phyloP scores from a whole-genome alignment of 2,329 filamentous ascomycete species.

The Chaetoscypha palmicola region DNA sequence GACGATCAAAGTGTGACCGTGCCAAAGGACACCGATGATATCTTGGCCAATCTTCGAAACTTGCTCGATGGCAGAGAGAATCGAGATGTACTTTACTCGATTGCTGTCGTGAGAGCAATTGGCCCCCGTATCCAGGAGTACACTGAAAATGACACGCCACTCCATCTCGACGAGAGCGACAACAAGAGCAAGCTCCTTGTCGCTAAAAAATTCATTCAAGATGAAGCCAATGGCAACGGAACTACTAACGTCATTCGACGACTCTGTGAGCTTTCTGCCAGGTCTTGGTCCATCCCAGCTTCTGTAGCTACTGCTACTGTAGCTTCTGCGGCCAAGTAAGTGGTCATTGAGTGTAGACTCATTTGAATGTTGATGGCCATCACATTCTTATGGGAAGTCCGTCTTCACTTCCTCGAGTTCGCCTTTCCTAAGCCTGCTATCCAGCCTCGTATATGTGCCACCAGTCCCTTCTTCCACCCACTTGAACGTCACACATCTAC shows the following conservation, averaged over 20 bases:
- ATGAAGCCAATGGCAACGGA: slow-evolving; percentile 60
- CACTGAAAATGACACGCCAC: slow-evolving; percentile 48
- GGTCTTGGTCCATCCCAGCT: slow-evolving; percentile 31
- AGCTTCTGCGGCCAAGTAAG: slow-evolving; percentile 8
- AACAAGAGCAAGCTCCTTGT: slow-evolving; percentile 60
- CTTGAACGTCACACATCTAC: too few relatives aligned
- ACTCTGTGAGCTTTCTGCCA: slow-evolving; percentile 59
- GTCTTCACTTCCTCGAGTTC: too few relatives aligned
- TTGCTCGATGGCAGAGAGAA: slow-evolving; percentile 77
- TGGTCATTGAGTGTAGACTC: slow-evolving; percentile 2
- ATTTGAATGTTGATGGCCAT: too few relatives aligned
- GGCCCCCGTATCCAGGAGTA: slow-evolving; percentile 57
- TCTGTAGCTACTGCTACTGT: slow-evolving; percentile 4
- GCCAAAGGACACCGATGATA: slow-evolving; percentile 55
- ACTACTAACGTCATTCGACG: slow-evolving; percentile 67
- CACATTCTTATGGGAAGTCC: too few relatives aligned
- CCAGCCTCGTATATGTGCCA: too few relatives aligned
- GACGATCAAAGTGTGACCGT: slow-evolving; percentile 49
- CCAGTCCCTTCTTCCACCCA: too few relatives aligned
- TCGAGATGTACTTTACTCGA: slow-evolving; percentile 83
- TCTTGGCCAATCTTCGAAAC: slow-evolving; percentile 57
- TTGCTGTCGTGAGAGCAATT: slow-evolving; percentile 71
- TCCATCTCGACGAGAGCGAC: slow-evolving; percentile 59
- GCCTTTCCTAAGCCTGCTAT: too few relatives aligned
- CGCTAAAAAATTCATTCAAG: slow-evolving; percentile 61